Conservation (phyloP, 495 filamentous ascomycete genomes). For the Parmelia sp. region DNA sequence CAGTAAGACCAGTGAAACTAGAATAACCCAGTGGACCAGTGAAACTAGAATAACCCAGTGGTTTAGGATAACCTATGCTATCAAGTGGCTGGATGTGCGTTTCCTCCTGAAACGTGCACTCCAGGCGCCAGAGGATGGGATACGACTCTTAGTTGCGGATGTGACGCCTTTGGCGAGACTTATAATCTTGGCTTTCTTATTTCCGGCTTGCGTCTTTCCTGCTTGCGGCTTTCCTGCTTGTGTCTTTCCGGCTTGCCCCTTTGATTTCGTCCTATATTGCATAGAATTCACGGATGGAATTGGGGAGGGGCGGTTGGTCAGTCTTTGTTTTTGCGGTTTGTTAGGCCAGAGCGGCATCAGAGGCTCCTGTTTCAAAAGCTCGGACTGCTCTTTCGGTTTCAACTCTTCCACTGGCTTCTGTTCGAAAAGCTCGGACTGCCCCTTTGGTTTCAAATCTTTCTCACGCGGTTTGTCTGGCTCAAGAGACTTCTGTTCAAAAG, state of each 20-base stretch:
- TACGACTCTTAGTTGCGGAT: too few species aligned
- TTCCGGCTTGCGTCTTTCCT: not conserved
- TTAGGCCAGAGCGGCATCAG: not conserved
- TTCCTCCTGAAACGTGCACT: too few species aligned
- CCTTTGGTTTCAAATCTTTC: too few species aligned
- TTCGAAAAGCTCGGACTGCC: too few species aligned
- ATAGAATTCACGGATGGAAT: not conserved
- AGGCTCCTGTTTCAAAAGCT: not conserved
- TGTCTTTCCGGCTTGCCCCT: not conserved
- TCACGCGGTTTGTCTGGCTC: not conserved
- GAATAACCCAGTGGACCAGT: not conserved
- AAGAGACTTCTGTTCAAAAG: not conserved
- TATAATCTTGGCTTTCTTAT: too few species aligned
- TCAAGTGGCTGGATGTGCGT: too few species aligned
- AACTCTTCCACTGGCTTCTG: not conserved
- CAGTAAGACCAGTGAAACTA: not conserved
- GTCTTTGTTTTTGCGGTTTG: not conserved
- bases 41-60: not conserved
- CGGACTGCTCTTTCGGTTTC: not conserved
- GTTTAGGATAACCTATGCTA: not conserved
- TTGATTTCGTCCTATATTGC: not conserved
- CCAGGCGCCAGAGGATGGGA: too few species aligned
- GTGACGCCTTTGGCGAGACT: too few species aligned
- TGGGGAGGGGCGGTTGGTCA: not conserved
- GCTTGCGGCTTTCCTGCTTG: not conserved